Evolutionary conservation across 192 early-diverging fungal species (phyloP).

Genomic region (Coemansia sp.): DNA sequence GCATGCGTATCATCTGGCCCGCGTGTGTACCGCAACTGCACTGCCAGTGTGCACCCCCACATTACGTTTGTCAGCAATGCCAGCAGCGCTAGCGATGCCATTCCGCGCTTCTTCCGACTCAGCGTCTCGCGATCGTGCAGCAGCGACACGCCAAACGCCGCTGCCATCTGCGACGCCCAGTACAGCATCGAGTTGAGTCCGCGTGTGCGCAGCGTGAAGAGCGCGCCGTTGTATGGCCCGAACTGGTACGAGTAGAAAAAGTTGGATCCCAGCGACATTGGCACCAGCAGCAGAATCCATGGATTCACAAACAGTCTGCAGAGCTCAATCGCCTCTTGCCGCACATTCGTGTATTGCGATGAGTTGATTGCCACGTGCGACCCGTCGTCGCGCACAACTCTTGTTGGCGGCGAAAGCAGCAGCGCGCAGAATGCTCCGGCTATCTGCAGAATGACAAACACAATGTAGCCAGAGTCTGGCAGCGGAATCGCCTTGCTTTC

Average conservation of each 20-base stretch:
- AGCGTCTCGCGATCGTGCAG: conserved; percentile 24
- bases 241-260: conserved; percentile 83
- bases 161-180: conserved; percentile 76
- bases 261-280: conserved; percentile 71
- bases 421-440: conserved; percentile 60
- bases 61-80: conserved; percentile 17
- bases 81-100: conserved; percentile 9
- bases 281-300: conserved; percentile 68
- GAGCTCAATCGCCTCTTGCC: conserved; percentile 57
- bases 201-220: conserved; percentile 71
- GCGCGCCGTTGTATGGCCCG: conserved; percentile 61
- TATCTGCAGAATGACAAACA: conserved; percentile 69
- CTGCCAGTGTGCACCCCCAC: conserved; percentile 59
- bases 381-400: conserved; percentile 68
- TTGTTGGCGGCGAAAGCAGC: conserved; percentile 57
- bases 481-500: conserved; percentile 62
- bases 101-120: conserved; percentile 24
- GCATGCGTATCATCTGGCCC: neutral
- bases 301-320: conserved; percentile 62
- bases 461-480: conserved; percentile 73
- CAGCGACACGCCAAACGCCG: conserved; percentile 62
- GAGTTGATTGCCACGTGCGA: conserved; percentile 49
- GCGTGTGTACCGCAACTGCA: conserved; percentile 59
- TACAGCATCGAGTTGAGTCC: conserved; percentile 75
- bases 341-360: conserved; percentile 58